Evolutionary conservation across 2,329 filamentous ascomycete genomes (phyloP).

Genomic region (Ophioceras dolichostomum): DNA sequence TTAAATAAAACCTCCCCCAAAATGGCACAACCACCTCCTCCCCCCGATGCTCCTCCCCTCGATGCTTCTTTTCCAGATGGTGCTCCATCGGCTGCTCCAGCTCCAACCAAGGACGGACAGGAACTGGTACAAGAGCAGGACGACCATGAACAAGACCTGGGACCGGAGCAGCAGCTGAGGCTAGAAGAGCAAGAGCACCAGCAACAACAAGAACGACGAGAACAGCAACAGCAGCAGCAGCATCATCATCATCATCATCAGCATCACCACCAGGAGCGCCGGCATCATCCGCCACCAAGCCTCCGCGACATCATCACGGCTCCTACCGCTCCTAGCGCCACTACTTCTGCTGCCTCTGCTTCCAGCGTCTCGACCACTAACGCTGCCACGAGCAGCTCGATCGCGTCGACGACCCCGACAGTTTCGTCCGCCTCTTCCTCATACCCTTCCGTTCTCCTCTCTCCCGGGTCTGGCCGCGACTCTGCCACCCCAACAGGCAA

Average conservation of each 20-base stretch:
- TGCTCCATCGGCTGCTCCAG: not conserved
- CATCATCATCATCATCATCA: slow-evolving; percentile 6
- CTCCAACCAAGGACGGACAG: not conserved
- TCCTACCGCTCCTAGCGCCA: slow-evolving; percentile 2
- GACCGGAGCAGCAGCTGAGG: slow-evolving; percentile 1
- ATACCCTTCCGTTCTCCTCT: too few relatives aligned
- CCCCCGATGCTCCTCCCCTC: not conserved
- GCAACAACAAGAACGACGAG: slow-evolving; percentile 2
- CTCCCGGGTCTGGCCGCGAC: too few relatives aligned
- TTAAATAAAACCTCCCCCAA: slow-evolving; percentile 18
- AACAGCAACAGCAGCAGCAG: slow-evolving; percentile 2
- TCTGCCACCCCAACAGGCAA: not conserved
- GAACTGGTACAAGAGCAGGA: slow-evolving; percentile 6
- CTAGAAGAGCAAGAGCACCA: slow-evolving; percentile 5
- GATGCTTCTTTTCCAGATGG: too few relatives aligned
- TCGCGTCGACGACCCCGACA: not conserved
- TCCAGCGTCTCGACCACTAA: not conserved
- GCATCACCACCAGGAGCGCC: slow-evolving; percentile 3
- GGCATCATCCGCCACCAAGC: not conserved
- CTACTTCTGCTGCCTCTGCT: too few relatives aligned
- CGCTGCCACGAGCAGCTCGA: not conserved
- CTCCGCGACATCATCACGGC: too few relatives aligned
- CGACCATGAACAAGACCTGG: not conserved
- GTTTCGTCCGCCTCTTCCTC: not conserved
- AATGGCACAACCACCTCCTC: slow-evolving; percentile 18